These are phyloP conservation scores for Setomelanomma holmii DNA, from an alignment of 2,329 filamentous ascomycete genomes.

Conservation along the genomic window DNA sequence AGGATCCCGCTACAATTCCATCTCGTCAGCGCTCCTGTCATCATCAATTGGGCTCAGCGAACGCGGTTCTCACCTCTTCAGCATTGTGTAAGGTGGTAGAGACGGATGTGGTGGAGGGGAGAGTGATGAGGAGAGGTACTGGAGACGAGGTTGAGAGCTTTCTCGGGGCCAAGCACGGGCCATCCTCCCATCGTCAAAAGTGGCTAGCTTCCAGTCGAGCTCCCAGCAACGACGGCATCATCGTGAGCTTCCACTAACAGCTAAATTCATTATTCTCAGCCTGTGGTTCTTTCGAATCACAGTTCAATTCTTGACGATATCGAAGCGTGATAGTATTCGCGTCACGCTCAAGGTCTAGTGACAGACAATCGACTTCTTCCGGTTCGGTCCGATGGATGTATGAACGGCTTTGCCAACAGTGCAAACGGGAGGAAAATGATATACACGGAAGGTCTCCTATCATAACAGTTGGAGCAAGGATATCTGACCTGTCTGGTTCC, in stretches of 20 bases:
- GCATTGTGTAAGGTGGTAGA: constrained; percentile 62
- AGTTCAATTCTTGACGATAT: too few species aligned
- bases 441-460: too few species aligned
- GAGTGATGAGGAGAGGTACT: constrained; percentile 22
- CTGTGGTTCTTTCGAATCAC: too few species aligned
- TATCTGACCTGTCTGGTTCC: too few species aligned
- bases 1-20: constrained; percentile 66
- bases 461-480: too few species aligned
- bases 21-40: constrained; percentile 48
- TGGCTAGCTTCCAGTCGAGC: neutral
- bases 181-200: neutral
- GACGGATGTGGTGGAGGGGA: constrained; percentile 39
- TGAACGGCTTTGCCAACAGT: too few species aligned
- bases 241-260: neutral
- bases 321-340: too few species aligned
- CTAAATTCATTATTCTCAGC: neutral
- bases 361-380: too few species aligned
- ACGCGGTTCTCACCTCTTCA: constrained; percentile 63
- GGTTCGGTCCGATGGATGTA: neutral
- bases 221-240: constrained; percentile 3
- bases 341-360: too few species aligned
- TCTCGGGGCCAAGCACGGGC: neutral
- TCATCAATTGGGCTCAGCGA: constrained; percentile 47
- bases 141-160: constrained; percentile 12
- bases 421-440: too few species aligned